These are phyloP conservation scores for Anethum foeniculum DNA, from an alignment of 140 eudicot species.

Conservation along the genomic window DNA sequence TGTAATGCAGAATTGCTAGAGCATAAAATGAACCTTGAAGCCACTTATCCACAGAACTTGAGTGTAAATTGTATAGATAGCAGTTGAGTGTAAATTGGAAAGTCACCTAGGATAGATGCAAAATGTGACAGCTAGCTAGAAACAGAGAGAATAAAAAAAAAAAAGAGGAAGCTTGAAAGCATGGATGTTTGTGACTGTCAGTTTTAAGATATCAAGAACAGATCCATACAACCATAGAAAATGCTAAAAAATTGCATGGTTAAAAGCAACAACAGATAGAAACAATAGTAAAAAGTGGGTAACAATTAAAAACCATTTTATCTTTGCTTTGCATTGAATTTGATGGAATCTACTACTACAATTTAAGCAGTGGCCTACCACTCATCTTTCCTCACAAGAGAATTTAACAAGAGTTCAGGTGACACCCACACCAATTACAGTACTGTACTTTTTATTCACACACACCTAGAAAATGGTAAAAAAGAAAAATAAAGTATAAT, in stretches of 20 bases:
- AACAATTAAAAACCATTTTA: not conserved
- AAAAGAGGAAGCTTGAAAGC: conserved; percentile 23
- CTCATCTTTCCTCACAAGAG: conserved; percentile 19
- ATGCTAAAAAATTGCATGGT: conserved; percentile 32
- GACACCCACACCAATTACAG: conserved; percentile 23
- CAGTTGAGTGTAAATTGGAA: not conserved
- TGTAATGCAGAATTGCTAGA: not conserved
- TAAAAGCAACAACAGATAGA: conserved; percentile 20
- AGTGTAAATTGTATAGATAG: conserved; percentile 11
- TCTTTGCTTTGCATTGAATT: conserved; percentile 17
- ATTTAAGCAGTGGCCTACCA: conserved; percentile 4
- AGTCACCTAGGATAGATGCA: conserved; percentile 5
- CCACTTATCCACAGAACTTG: conserved; percentile 2
- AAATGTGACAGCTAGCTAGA: not conserved
- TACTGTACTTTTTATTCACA: conserved; percentile 14
- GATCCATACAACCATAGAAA: conserved; percentile 34
- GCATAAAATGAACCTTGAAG: not conserved
- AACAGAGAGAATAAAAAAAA: conserved; percentile 27
- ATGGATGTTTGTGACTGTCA: conserved; percentile 36
- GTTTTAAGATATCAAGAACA: conserved; percentile 21
- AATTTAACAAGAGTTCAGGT: conserved; percentile 41
- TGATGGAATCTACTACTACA: conserved; percentile 23
- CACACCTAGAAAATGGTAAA: not conserved
- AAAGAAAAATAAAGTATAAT: not conserved
- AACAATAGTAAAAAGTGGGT: conserved; percentile 17